Evolutionary conservation across 306 rosid genomes (phyloP).

Genomic region (Arachis hypogaea): DNA sequence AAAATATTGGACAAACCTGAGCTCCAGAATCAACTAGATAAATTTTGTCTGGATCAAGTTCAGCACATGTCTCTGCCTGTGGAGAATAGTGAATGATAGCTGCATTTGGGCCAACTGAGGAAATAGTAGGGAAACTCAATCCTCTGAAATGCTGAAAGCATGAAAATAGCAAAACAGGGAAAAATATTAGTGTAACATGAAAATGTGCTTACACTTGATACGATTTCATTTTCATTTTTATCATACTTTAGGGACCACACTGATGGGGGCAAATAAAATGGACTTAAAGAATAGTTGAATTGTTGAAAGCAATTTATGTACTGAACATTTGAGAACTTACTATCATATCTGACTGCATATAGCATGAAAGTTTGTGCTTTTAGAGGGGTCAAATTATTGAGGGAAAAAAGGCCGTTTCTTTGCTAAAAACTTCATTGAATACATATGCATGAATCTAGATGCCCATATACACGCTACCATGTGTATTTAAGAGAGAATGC

Average conservation of each 20-base stretch:
- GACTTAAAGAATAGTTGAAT: conserved; percentile 3
- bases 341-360: conserved; percentile 11
- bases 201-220: background rate
- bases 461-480: background rate
- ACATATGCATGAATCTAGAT: conserved; percentile 12
- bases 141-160: conserved; percentile 85
- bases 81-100: conserved; percentile 93
- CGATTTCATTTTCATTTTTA: background rate
- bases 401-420: conserved; percentile 4
- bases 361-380: conserved; percentile 12
- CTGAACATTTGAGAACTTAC: conserved; percentile 4
- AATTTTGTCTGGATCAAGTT: conserved; percentile 83
- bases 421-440: background rate
- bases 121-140: conserved; percentile 94
- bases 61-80: conserved; percentile 78
- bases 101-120: conserved; percentile 97
- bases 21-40: conserved; percentile 99
- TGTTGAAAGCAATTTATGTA: background rate
- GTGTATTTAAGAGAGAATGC: conserved; percentile 9
- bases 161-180: background rate
- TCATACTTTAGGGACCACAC: background rate
- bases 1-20: conserved; percentile 62
- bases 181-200: background rate
- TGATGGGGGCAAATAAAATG: conserved; percentile 5
- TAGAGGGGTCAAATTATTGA: conserved; percentile 16